These are phyloP conservation scores for Tuber calosporum DNA, from an alignment of 495 filamentous ascomycete species.

Conservation along the genomic window DNA sequence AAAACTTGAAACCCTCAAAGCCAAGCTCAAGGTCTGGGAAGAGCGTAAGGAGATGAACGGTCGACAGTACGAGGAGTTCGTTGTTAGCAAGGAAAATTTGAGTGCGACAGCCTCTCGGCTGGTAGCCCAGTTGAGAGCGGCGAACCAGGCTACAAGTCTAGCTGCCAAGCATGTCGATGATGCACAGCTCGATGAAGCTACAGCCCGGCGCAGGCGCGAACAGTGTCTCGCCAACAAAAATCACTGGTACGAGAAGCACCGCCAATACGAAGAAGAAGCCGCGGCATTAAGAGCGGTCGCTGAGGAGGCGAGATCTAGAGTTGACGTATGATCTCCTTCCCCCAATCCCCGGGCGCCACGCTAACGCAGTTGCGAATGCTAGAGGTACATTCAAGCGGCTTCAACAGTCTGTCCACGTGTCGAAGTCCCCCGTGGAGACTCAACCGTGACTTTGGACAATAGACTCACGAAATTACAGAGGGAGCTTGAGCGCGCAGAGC, in stretches of 20 bases:
- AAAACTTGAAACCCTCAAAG: conserved; percentile 54
- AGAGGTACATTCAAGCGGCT: conserved; percentile 55
- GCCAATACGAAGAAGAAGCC: conserved; percentile 46
- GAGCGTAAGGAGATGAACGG: conserved; percentile 5
- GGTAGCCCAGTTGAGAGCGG: conserved; percentile 40
- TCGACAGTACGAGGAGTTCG: conserved; percentile 45
- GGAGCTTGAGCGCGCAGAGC: conserved; percentile 50
- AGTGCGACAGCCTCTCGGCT: conserved; percentile 39
- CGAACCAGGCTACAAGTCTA: conserved; percentile 45
- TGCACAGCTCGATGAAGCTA: conserved; percentile 19
- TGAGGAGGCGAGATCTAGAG: conserved; percentile 14
- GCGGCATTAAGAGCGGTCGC: conserved; percentile 47
- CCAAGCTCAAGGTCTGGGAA: conserved; percentile 43
- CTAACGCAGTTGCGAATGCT: not conserved
- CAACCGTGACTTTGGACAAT: conserved; percentile 53
- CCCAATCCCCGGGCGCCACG: not conserved
- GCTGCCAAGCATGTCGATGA: conserved; percentile 26
- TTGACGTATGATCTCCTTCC: not conserved
- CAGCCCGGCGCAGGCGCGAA: conserved; percentile 41
- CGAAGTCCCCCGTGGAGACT: conserved; percentile 62
- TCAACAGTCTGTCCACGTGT: conserved; percentile 54
- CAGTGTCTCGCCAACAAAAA: conserved; percentile 41
- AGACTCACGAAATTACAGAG: conserved; percentile 55
- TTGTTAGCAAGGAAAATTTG: conserved; percentile 49
- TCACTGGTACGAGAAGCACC: conserved; percentile 38